These are phyloP conservation scores for Pseudonitzschia pungens DNA, from an alignment of 108 stramenopile species.

Conservation along the genomic window DNA sequence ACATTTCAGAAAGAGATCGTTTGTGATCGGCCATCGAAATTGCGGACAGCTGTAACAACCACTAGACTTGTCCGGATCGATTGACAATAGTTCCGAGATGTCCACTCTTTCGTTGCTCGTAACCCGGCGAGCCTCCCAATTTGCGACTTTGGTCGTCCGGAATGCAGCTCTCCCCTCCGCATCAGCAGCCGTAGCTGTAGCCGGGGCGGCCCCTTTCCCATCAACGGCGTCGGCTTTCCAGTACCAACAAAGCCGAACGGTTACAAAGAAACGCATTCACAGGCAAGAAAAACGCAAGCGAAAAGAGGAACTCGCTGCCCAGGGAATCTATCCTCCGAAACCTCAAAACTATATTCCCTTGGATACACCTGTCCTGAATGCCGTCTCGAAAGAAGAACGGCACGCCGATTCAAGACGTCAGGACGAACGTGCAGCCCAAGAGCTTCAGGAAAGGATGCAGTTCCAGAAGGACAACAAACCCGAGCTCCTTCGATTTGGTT, in stretches of 20 bases:
- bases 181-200: background rate
- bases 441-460: conserved; percentile 62
- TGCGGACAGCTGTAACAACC: too few species aligned
- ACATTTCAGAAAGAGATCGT: too few species aligned
- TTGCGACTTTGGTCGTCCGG: background rate
- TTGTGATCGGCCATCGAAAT: background rate
- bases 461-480: conserved; percentile 29
- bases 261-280: conserved; percentile 40
- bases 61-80: background rate
- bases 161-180: background rate
- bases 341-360: conserved; percentile 64
- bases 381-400: conserved; percentile 61
- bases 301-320: conserved; percentile 35
- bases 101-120: background rate
- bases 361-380: conserved; percentile 68
- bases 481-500: conserved; percentile 35
- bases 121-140: background rate
- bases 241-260: conserved; percentile 44
- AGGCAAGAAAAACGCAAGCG: conserved; percentile 35
- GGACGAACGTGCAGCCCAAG: conserved; percentile 49
- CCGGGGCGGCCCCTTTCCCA: background rate
- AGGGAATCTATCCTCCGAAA: conserved; percentile 46
- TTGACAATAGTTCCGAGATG: background rate
- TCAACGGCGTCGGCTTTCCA: background rate
- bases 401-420: conserved; percentile 50